These are phyloP conservation scores for Cicer cuneatum DNA, from an alignment of 306 rosid species.

Conservation along the genomic window DNA sequence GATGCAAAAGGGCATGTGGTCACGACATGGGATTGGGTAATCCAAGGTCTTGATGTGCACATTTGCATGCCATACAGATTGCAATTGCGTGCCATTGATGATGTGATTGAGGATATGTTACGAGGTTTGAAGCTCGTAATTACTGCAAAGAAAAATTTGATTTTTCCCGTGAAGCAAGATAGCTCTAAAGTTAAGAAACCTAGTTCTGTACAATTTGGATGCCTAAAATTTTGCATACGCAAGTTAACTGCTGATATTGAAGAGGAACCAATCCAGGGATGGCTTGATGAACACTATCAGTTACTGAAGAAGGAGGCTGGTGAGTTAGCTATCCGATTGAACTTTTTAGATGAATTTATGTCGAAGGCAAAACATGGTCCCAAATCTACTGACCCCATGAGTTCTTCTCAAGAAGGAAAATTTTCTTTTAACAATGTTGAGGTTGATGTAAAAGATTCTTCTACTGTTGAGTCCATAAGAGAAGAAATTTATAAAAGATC, in stretches of 20 bases:
- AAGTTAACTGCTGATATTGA: constrained; percentile 89
- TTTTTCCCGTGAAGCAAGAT: constrained; percentile 85
- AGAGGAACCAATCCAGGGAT: constrained; percentile 97
- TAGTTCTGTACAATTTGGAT: constrained; percentile 74
- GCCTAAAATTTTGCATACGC: constrained; percentile 84
- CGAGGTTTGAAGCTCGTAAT: constrained; percentile 83
- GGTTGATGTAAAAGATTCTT: constrained; percentile 72
- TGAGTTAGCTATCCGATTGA: constrained; percentile 85
- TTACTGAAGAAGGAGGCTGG: constrained; percentile 91
- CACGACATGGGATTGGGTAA: constrained; percentile 92
- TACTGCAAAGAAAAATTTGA: constrained; percentile 78
- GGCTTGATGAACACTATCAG: constrained; percentile 97
- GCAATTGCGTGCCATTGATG: constrained; percentile 97
- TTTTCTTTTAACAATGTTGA: constrained; percentile 62
- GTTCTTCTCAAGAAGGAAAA: constrained; percentile 68
- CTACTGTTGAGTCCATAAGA: constrained; percentile 57
- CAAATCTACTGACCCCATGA: constrained; percentile 61
- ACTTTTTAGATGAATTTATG: constrained; percentile 74
- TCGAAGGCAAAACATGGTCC: constrained; percentile 62
- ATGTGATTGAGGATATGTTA: constrained; percentile 91
- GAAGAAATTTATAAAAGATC: constrained; percentile 82
- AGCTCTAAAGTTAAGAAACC: constrained; percentile 70
- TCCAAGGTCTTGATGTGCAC: constrained; percentile 94
- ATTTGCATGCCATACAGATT: constrained; percentile 90
- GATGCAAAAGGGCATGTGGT: constrained; percentile 56